Evolutionary conservation across 2,329 filamentous ascomycete species (phyloP), one percentile per base, ranked within the genome.

Genomic region (Neofusicoccum laricinum): DNA sequence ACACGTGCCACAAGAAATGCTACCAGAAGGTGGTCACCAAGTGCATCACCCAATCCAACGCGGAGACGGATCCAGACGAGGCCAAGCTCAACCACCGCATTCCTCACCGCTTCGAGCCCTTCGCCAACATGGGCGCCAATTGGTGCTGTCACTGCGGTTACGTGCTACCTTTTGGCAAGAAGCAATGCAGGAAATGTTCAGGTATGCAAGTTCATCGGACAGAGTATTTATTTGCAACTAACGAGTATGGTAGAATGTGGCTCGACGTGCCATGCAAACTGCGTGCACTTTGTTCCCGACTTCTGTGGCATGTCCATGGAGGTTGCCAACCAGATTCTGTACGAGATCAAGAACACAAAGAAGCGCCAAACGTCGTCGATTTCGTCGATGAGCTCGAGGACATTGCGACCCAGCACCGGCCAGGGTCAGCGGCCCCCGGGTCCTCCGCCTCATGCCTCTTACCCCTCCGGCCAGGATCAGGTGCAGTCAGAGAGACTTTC

Each of bases 241-340:
- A 72, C 59, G 21, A 34, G 2, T n/a, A 21, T 57, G 61, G 43
- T 72, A 88, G 95, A 99, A 86, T 99, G 95, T 78, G 85, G 85
- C 69, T 90, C 97, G 66, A 97, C 94, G 25, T 94, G 91, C 67
- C 95, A 99, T 78, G 89, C 92, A 19, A 86, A 90, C 65, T 99
- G 95, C 78, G 91, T 93, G 19, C 95, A 99, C 78, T 86, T 99
- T 69, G 94, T 99, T 36, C 95, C 95, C 19, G 95, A 99, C 77
- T 99, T 99, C 80, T 99, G 95, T 76, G 95, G 95, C 70, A 99
- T 99, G 93, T 96, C 93, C 32, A 98, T 98, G 95, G 91, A 95
- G 64, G 91, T 92, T 41, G 95, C 95, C 48, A 98, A 97, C 76
- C 88, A 96, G 73, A 97, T 99, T 68, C 78, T 98, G 63, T 90